Base-by-base conservation (phyloP, 345 rosid species). In the Isatis tinctoria region DNA sequence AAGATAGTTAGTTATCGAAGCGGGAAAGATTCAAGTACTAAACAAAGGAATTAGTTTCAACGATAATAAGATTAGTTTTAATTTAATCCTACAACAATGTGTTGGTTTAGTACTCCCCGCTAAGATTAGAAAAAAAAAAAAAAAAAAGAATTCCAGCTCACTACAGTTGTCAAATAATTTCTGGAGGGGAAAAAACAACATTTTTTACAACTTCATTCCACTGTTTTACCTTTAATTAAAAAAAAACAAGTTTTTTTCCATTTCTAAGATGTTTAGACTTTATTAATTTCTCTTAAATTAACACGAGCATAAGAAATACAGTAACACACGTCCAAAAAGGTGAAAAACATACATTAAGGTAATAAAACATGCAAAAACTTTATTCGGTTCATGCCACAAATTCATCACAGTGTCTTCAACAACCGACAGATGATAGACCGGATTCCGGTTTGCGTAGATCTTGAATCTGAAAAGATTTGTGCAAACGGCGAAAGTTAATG, bases 401-500 rank as follows among this genome's bases (percentile, higher is more conserved):
- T 30, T 28, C 47, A 32, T 41, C 35, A 40, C 16, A 28, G 39
- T 17, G 64, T 33, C 16, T 67, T 67, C 47, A 68, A 24, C 79
- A 75, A 52, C 54, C 28, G 16, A 47, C 39, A 26, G 72, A 70
- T 7, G 62, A 78, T 60, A 78, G 61, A 72, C 74, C 69, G n/a
- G 74, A 71, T 1, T 78, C 77, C 24, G 76, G 47, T 66, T 66
- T 72, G 45, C 58, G 58, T 32, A 48, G 32, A 7, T 78, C 81
- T 66, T 78, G 58, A 43, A 72, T 51, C 81, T 77, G 73, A 47
- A 17, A 13, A 37, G 13, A 13, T 43, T 30, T 1, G 14, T 45
- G 6, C 6, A 11, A 70, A n/a, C 28, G 43, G 26, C 20, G 10
- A 45, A 1, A 39, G 48, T 67, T 30, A 22, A 10, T 30, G 33